phyloP scores from a whole-genome alignment of 768 basidiomycete species.

The Boletales sp. region DNA sequence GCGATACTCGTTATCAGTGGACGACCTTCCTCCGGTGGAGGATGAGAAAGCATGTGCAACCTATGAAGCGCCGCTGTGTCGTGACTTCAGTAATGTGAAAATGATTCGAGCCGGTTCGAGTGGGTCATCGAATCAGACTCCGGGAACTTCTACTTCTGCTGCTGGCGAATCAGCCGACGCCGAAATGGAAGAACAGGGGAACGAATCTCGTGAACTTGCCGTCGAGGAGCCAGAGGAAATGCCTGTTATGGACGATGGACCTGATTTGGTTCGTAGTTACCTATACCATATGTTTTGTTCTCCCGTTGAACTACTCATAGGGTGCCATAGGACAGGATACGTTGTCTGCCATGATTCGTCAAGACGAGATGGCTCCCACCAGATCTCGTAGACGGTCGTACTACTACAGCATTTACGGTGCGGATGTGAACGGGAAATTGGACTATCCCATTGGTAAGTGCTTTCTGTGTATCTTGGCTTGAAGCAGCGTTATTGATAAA shows the following conservation, averaged over 20 bases:
- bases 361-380: slow-evolving; percentile 61
- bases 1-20: slow-evolving; percentile 49
- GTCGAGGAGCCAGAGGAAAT: slow-evolving; percentile 17
- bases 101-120: slow-evolving; percentile 20
- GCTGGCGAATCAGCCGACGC: slow-evolving; percentile 9
- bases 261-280: slow-evolving; percentile 22
- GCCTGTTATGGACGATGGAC: slow-evolving; percentile 10
- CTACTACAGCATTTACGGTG: slow-evolving; percentile 38
- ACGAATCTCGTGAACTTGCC: slow-evolving; percentile 15
- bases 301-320: slow-evolving; percentile 33
- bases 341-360: slow-evolving; percentile 67
- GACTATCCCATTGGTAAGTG: slow-evolving; percentile 55
- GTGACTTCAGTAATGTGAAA: slow-evolving; percentile 43
- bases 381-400: slow-evolving; percentile 57
- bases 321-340: slow-evolving; percentile 73
- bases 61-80: slow-evolving; percentile 53
- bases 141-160: slow-evolving; percentile 1
- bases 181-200: slow-evolving; percentile 11
- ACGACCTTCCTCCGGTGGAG: slow-evolving; percentile 53
- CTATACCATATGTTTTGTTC: neutral
- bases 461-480: neutral
- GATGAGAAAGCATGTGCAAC: slow-evolving; percentile 41
- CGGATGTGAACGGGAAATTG: slow-evolving; percentile 45
- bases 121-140: slow-evolving; percentile 10
- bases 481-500: neutral